Evolutionary conservation across 148 eudicot species (phyloP).

Genomic region (Rhododendron kiyosumense): DNA sequence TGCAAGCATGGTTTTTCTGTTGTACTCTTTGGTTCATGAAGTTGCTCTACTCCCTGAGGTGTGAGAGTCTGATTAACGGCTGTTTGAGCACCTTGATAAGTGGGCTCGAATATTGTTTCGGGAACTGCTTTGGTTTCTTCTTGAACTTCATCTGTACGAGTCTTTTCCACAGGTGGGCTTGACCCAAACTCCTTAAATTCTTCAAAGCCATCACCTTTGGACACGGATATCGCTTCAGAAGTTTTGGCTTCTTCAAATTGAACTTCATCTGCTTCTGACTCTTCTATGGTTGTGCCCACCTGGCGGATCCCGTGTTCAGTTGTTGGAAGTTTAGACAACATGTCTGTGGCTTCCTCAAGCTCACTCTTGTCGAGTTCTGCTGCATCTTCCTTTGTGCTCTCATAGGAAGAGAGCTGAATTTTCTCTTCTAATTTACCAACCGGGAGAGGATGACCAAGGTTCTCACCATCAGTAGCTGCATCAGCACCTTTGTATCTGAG

Average conservation of each 20-base stretch:
- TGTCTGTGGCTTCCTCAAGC: neutral
- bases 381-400: neutral
- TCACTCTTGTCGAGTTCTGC: neutral
- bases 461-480: neutral
- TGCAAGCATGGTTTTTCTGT: constrained; percentile 3
- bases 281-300: neutral
- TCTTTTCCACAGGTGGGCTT: constrained; percentile 2
- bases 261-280: constrained; percentile 1
- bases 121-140: constrained; percentile 10
- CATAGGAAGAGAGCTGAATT: neutral
- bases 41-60: neutral
- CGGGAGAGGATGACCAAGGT: neutral
- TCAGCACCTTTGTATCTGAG: neutral
- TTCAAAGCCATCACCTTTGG: constrained; percentile 8
- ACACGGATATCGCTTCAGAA: neutral
- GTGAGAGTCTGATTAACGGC: neutral
- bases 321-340: neutral
- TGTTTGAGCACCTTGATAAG: constrained; percentile 4
- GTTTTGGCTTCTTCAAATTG: constrained; percentile 18
- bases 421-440: neutral
- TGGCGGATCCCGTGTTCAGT: neutral
- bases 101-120: neutral
- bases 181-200: constrained; percentile 4
- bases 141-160: neutral
- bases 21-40: neutral